Evolutionary conservation across 78 protist species (phyloP).

Genomic region (Emiliania huxleyi): DNA sequence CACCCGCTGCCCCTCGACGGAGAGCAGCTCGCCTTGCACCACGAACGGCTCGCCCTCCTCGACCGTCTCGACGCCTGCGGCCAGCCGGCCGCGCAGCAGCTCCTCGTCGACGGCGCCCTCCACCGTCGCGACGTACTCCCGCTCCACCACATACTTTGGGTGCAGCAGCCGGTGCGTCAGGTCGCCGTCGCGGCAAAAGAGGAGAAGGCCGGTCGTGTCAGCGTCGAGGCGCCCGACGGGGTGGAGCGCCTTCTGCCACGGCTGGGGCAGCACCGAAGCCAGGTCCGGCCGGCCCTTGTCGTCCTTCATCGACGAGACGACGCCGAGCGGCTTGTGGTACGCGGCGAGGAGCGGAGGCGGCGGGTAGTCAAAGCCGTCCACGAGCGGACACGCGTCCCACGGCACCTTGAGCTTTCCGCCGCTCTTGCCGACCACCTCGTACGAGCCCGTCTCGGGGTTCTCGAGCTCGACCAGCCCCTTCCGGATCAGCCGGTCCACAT

Average conservation of each 20-base stretch:
- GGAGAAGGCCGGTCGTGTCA: background rate
- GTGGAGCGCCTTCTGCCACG: background rate
- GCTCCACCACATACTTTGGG: background rate
- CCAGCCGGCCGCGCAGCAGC: background rate
- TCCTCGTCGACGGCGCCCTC: background rate
- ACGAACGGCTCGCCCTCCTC: background rate
- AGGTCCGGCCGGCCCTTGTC: background rate
- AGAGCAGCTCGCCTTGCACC: background rate
- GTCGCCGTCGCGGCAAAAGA: background rate
- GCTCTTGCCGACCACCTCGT: background rate
- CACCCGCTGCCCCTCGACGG: background rate
- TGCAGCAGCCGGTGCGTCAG: slow-evolving; percentile 25
- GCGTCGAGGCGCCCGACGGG: slow-evolving; percentile 18
- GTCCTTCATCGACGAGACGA: background rate
- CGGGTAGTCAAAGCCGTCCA: background rate
- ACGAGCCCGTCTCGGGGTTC: too few relatives aligned
- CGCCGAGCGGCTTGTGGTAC: slow-evolving; percentile 11
- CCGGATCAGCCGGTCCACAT: background rate
- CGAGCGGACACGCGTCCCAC: background rate
- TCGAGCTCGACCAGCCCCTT: background rate
- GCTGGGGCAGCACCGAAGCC: background rate
- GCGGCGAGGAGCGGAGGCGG: background rate
- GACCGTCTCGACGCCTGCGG: background rate
- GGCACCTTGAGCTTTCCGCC: background rate
- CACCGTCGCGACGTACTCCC: background rate